Evolutionary conservation across 169 alveolate genomes (phyloP).

Genomic region (Plasmodium reichenowi): DNA sequence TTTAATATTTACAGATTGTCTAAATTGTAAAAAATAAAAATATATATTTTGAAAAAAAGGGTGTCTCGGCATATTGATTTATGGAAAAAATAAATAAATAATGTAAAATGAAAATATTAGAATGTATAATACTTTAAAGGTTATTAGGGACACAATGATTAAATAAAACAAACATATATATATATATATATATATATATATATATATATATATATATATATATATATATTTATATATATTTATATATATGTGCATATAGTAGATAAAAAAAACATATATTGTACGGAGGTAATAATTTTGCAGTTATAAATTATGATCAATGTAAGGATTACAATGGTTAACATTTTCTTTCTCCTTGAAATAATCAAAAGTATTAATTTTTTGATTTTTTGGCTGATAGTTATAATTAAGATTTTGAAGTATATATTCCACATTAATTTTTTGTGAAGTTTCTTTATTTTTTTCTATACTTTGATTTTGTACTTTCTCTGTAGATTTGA

Average conservation of each 20-base stretch:
- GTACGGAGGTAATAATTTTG: not conserved
- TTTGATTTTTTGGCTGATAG: constrained; percentile 61
- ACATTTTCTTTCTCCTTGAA: constrained; percentile 72
- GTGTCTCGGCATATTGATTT: too few species aligned
- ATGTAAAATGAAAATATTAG: not conserved
- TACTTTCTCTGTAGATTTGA: not conserved
- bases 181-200: too few species aligned
- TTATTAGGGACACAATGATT: too few species aligned
- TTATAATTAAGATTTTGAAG: constrained; percentile 48
- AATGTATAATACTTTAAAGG: too few species aligned
- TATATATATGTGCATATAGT: too few species aligned
- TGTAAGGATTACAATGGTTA: constrained; percentile 39
- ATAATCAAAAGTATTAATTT: constrained; percentile 63
- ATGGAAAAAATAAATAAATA: not conserved
- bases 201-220: too few species aligned
- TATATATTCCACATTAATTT: constrained; percentile 43
- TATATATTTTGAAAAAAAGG: not conserved
- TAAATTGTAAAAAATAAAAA: not conserved
- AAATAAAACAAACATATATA: too few species aligned
- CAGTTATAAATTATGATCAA: constrained; percentile 31
- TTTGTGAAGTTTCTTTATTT: constrained; percentile 33
- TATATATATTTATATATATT: too few species aligned
- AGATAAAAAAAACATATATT: not conserved
- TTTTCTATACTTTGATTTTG: not conserved
- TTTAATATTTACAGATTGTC: constrained; percentile 25